Percentiles rank a stretch among this genome's conserved stretches.
Evolutionary conservation across 2,329 filamentous ascomycete species (phyloP).

Genomic region (Aspergillus novoparasiticus): DNA sequence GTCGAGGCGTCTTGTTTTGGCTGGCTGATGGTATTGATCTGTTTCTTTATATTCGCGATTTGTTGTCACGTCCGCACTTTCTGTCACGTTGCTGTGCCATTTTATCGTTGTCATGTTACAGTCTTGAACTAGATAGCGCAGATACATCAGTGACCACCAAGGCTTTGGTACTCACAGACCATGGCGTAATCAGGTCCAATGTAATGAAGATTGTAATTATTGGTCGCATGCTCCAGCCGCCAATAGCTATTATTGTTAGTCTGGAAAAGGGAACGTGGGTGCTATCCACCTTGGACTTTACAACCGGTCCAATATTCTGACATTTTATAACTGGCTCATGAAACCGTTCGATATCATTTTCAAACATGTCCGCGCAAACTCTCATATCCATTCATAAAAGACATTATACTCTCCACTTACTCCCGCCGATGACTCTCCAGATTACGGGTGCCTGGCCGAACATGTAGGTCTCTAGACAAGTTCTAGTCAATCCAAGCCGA

Average conservation of each 20-base stretch:
- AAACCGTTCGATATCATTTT: not conserved
- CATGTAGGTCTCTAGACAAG: not conserved
- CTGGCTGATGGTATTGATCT: constrained; percentile 31
- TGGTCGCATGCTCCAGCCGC: not conserved
- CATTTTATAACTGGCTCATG: not conserved
- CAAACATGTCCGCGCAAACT: not conserved
- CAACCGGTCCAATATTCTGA: not conserved
- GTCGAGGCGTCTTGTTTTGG: constrained; percentile 43
- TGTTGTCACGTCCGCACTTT: constrained; percentile 28
- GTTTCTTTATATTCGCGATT: constrained; percentile 20
- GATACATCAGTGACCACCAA: constrained; percentile 27
- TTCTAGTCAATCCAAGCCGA: not conserved
- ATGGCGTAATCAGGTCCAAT: not conserved
- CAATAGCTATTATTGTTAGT: not conserved
- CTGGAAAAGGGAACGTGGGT: not conserved
- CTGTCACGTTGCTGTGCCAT: constrained; percentile 12
- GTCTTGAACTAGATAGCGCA: constrained; percentile 26
- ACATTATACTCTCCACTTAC: not conserved
- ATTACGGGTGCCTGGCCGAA: not conserved
- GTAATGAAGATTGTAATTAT: not conserved
- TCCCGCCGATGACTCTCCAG: not conserved
- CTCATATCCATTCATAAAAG: not conserved
- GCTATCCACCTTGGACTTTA: not conserved
- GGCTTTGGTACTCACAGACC: constrained; percentile 1
- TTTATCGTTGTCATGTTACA: constrained; percentile 8